phyloP scores from a whole-genome alignment of 2,329 filamentous ascomycete species.

The Ascochyta fabae region DNA sequence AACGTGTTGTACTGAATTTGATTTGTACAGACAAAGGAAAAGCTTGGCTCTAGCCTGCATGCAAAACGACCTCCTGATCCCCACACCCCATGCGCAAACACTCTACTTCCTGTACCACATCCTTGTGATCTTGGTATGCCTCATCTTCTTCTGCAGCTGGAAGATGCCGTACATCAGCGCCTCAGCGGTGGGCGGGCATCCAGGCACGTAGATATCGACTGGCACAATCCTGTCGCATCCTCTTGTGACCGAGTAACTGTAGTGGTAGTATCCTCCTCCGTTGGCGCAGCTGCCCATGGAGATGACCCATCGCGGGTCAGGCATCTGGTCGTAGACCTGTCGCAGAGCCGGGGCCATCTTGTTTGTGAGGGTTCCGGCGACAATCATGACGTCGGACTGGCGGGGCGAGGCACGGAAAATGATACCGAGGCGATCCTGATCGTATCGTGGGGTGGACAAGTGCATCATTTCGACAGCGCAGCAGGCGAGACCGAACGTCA shows the following conservation, averaged over 20 bases:
- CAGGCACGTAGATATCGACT: constrained; percentile 82
- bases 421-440: constrained; percentile 87
- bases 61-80: constrained; percentile 25
- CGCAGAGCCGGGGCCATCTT: constrained; percentile 93
- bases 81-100: constrained; percentile 17
- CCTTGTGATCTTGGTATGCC: constrained; percentile 62
- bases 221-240: constrained; percentile 83
- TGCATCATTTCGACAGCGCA: constrained; percentile 97
- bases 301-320: constrained; percentile 85
- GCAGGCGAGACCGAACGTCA: constrained; percentile 90
- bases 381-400: constrained; percentile 94
- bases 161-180: constrained; percentile 70
- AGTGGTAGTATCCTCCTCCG: constrained; percentile 86
- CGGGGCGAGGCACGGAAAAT: constrained; percentile 90
- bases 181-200: constrained; percentile 67
- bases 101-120: constrained; percentile 65
- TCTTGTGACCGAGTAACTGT: constrained; percentile 79
- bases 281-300: constrained; percentile 87
- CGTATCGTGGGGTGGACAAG: constrained; percentile 87
- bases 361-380: constrained; percentile 90
- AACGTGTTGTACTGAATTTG: constrained; percentile 13
- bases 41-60: constrained; percentile 24
- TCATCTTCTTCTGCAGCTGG: constrained; percentile 80
- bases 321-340: constrained; percentile 96
- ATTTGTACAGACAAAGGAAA: constrained; percentile 32